Base-by-base conservation (phyloP, 768 basidiomycete species). In the Mycena rebaudengoi region DNA sequence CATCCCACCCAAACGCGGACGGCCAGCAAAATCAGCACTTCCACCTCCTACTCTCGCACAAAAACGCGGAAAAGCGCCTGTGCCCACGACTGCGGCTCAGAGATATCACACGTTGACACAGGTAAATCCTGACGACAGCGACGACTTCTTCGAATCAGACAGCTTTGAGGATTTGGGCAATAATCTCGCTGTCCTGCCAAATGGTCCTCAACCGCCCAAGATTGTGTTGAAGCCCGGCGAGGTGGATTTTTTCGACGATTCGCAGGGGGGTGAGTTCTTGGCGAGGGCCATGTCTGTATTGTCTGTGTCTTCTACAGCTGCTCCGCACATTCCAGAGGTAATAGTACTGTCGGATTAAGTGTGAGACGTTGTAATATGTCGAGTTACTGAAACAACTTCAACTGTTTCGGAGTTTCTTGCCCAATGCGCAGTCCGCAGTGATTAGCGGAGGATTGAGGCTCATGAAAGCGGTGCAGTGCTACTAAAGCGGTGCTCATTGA, bases 331-430 rank as follows among this genome's bases (percentile, higher is more conserved):
- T 14, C n/a, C 21, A 21, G 59, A 55, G 21, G 46, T 57, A 4
- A 63, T 73, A 39, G 62, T 73, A 40, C 43, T 74, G 60, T 73
- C 72, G 1, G 71, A 74, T 44, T 71, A 68, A 52, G 20, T 49
- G 32, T n/a, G n/a, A n/a, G n/a, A n/a, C n/a, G n/a, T 28, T 55
- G 13, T 59, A 62, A n/a, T 2, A 21, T n/a, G n/a, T n/a, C n/a
- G n/a, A n/a, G n/a, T n/a, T n/a, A n/a, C n/a, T n/a, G n/a, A n/a
- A n/a, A n/a, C n/a, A n/a, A n/a, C n/a, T n/a, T n/a, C n/a, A n/a
- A n/a, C n/a, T n/a, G n/a, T n/a, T n/a, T n/a, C n/a, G n/a, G n/a
- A n/a, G n/a, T n/a, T n/a, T n/a, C n/a, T n/a, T n/a, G n/a, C n/a
- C n/a, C n/a, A n/a, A n/a, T n/a, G n/a, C n/a, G n/a, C n/a, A n/a